These are phyloP conservation scores for Casuarina cunninghamiana DNA, from an alignment of 306 rosid species.

Conservation along the genomic window DNA sequence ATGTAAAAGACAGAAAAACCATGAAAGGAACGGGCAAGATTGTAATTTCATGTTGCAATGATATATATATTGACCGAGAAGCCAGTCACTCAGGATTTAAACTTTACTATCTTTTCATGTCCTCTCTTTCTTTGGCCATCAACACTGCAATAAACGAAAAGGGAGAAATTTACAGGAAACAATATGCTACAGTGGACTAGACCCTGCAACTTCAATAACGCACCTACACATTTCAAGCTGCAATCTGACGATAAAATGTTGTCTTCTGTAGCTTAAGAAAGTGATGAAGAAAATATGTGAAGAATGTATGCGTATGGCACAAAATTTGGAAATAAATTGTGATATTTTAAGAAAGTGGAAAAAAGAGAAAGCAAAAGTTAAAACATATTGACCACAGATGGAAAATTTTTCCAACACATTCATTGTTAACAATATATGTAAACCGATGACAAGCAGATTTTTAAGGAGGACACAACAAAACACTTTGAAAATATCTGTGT, in stretches of 20 bases:
- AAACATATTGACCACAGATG: background rate
- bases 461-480: background rate
- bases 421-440: slow-evolving; percentile 1
- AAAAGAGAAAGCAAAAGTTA: background rate
- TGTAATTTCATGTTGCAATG: background rate
- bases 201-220: background rate
- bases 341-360: background rate
- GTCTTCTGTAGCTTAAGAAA: too few species aligned
- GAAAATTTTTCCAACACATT: background rate
- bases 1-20: background rate
- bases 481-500: background rate
- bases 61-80: background rate
- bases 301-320: too few species aligned
- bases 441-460: slow-evolving; percentile 1
- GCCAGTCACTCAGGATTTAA: background rate
- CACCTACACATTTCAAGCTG: background rate
- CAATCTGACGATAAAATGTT: background rate
- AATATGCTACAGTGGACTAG: background rate
- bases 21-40: background rate
- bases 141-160: background rate
- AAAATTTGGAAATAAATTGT: slow-evolving; percentile 1
- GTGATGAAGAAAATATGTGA: too few species aligned
- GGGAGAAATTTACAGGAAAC: background rate
- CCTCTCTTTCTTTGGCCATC: background rate
- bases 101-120: background rate